phyloP scores from a whole-genome alignment of 768 basidiomycete species.

The Chalciporus pseudorubinellus region DNA sequence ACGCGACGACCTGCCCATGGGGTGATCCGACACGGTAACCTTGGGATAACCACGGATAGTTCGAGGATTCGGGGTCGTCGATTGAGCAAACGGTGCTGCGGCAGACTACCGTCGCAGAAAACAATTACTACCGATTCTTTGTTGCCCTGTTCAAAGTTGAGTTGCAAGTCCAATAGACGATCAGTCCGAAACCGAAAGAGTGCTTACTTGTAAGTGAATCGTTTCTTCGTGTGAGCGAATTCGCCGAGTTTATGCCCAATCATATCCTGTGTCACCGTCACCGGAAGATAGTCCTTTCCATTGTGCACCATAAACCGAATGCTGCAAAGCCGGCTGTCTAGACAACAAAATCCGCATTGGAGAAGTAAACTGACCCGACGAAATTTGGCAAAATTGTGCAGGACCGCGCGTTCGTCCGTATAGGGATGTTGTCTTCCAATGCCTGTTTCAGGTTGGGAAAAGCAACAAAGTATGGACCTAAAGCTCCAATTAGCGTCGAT shows the following conservation, averaged over 20 bases:
- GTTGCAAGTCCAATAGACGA: not conserved
- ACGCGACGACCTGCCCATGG: not conserved
- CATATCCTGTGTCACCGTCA: conserved; percentile 93
- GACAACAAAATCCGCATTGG: not conserved
- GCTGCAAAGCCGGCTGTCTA: conserved; percentile 36
- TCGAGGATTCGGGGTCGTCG: no score
- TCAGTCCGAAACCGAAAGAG: not conserved
- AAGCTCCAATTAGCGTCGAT: not conserved
- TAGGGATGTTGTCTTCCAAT: conserved; percentile 75
- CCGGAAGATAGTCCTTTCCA: conserved; percentile 84
- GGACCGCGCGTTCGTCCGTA: conserved; percentile 82
- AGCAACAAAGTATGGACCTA: conserved; percentile 93
- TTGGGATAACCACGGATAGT: no score
- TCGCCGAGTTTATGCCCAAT: conserved; percentile 98
- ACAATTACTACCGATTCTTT: conserved; percentile 36
- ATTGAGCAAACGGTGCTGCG: no score
- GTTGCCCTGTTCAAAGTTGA: conserved; percentile 33
- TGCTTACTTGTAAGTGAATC: conserved; percentile 81
- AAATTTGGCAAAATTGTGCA: conserved; percentile 96
- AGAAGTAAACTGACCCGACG: conserved; percentile 67
- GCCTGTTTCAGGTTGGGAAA: conserved; percentile 88
- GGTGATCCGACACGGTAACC: no score
- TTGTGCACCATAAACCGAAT: conserved; percentile 92
- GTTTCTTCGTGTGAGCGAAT: conserved; percentile 87
- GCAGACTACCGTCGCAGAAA: not conserved